These are phyloP conservation scores for Stylonectria norvegica DNA, from an alignment of 2,329 filamentous ascomycete genomes.

Conservation along the genomic window DNA sequence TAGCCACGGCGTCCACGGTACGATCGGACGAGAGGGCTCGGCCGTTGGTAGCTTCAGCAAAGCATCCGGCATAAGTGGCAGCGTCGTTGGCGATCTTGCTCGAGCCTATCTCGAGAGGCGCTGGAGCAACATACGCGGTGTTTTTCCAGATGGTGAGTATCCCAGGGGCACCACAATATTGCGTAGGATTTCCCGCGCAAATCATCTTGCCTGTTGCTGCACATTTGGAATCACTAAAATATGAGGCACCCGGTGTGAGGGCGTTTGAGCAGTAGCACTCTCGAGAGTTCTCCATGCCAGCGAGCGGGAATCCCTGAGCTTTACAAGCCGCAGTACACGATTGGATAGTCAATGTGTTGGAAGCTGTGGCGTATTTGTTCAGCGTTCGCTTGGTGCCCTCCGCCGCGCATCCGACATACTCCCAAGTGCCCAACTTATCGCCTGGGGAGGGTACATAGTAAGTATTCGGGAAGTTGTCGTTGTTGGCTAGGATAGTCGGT, in stretches of 20 bases:
- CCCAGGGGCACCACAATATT: constrained; percentile 20
- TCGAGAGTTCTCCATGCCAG: constrained; percentile 19
- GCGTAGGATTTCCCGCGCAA: constrained; percentile 19
- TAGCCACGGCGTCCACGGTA: constrained; percentile 9
- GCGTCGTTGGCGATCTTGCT: constrained; percentile 16
- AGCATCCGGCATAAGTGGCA: constrained; percentile 21
- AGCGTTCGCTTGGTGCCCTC: constrained; percentile 14
- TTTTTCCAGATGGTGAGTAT: constrained; percentile 21
- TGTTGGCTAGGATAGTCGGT: constrained; percentile 15
- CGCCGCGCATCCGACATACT: constrained; percentile 16
- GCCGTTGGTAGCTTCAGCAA: constrained; percentile 11
- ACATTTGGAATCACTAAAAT: constrained; percentile 14
- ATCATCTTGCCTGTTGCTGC: constrained; percentile 16
- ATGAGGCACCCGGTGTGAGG: constrained; percentile 15
- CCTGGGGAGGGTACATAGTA: constrained; percentile 18
- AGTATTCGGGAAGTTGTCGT: constrained; percentile 9
- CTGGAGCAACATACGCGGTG: constrained; percentile 17
- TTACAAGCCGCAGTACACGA: constrained; percentile 21
- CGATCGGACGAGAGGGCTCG: constrained; percentile 17
- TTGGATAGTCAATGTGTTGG: constrained; percentile 17
- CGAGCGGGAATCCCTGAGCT: constrained; percentile 17
- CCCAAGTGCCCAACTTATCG: constrained; percentile 18
- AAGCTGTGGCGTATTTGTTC: constrained; percentile 15
- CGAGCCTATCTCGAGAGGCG: constrained; percentile 14
- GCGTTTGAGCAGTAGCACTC: constrained; percentile 20